Conservation (phyloP, 2,329 filamentous ascomycete genomes). For the Colletotrichum sublineola region DNA sequence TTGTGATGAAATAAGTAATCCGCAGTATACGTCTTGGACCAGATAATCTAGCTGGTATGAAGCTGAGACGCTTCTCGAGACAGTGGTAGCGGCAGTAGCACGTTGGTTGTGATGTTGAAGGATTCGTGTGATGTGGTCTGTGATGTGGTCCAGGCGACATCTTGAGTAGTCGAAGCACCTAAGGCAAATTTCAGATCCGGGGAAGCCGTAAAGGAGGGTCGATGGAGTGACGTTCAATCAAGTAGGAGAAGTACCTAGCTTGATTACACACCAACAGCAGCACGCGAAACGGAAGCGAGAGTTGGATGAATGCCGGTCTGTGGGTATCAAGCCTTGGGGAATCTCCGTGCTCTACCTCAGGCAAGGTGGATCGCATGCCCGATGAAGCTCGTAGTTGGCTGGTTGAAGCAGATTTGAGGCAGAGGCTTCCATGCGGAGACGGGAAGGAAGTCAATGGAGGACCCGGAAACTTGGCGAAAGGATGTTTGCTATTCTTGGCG, state of each 20-base stretch:
- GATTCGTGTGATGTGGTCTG: slow-evolving; percentile 1
- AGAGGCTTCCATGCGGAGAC: slow-evolving; percentile 29
- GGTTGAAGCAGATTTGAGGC: slow-evolving; percentile 21
- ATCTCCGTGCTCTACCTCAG: slow-evolving; percentile 36
- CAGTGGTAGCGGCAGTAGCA: slow-evolving; percentile 1
- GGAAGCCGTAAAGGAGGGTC: slow-evolving; percentile 30
- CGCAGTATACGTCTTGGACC: background rate
- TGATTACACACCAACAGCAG: slow-evolving; percentile 13
- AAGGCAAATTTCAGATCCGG: slow-evolving; percentile 17
- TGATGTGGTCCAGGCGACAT: slow-evolving; percentile 26
- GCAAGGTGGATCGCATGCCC: slow-evolving; percentile 15
- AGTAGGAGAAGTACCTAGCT: background rate
- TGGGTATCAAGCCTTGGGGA: slow-evolving; percentile 32
- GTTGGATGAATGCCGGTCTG: slow-evolving; percentile 32
- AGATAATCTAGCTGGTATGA: background rate
- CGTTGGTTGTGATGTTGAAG: background rate
- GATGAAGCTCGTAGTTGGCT: slow-evolving; percentile 20
- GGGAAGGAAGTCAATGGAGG: background rate
- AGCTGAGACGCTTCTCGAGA: slow-evolving; percentile 10
- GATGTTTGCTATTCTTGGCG: background rate
- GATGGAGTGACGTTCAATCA: background rate
- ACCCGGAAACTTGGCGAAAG: background rate
- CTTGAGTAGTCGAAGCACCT: slow-evolving; percentile 3
- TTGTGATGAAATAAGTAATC: too few relatives aligned
- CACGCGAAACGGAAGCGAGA: slow-evolving; percentile 37